Base-by-base conservation (phyloP, 257 asterid genomes). In the Eustoma russellianum region DNA sequence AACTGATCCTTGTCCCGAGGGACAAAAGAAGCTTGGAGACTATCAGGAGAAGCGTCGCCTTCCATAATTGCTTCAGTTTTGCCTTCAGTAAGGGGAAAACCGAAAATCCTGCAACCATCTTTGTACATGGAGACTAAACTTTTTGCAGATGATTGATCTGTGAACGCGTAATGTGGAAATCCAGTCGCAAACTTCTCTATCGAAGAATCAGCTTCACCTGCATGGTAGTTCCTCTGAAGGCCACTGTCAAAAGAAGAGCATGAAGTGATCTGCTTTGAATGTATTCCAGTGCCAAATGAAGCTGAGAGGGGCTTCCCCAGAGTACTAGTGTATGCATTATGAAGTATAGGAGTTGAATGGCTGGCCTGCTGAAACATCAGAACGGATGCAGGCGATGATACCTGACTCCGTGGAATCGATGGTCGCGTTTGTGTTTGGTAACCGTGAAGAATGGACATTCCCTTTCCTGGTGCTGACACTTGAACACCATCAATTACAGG, bases 51-150 rank as follows among this genome's bases (percentile, higher is more conserved):
- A 48, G 65, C 64, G 55, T 24, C 47, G 45, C 68, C 80, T 16
- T 28, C 77, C 52, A 56, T 67, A 17, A 57, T 48, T 5, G 77
- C 28, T 24, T 64, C 40, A 28, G 57, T 48, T 57, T 64, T 72
- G 9, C 83, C 93, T 70, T 87, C 96, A 0, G 88, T 78, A 64
- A 91, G 66, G 10, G 98, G 74, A 63, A 91, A 91, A 5, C 98
- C 98, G 41, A 91, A 91, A 51, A 91, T 76, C 75, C 89, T 70
- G 85, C 95, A 83, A 55, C 88, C 66, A 44, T 55, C 76, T 57
- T 76, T 74, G 69, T 85, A 77, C 61, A 60, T 65, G 4, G 94
- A 69, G 43, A 61, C 79, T 15, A 77, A 57, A 14, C 57, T 72
- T 57, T 57, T 69, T 40, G 72, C 62, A 48, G 65, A 57, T 13